These are phyloP conservation scores for Piromyces sp. DNA, from an alignment of 192 early-diverging fungal genomes.

Conservation along the genomic window DNA sequence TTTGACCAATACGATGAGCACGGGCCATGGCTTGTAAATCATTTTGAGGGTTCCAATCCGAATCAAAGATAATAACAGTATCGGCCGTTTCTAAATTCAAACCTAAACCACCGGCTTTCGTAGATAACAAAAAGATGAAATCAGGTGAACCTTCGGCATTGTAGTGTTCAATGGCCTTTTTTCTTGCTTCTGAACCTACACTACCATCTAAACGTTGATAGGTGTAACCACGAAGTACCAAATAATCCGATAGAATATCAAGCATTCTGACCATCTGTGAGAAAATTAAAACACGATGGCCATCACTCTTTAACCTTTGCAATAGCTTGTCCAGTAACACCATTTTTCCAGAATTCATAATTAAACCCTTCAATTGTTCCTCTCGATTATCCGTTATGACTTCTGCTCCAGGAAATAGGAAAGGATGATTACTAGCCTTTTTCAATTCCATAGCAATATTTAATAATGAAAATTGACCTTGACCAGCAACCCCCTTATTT, in stretches of 20 bases:
- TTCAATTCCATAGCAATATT: conserved; percentile 95
- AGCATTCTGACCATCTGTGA: conserved; percentile 96
- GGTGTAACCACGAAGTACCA: conserved; percentile 64
- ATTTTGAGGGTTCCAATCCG: conserved; percentile 90
- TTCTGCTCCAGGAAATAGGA: conserved; percentile 68
- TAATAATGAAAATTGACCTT: conserved; percentile 58
- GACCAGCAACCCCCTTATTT: conserved; percentile 35
- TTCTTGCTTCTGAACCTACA: conserved; percentile 71
- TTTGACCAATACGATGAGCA: conserved; percentile 96
- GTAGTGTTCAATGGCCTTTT: conserved; percentile 91
- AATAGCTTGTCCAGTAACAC: conserved; percentile 88
- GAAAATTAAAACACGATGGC: conserved; percentile 94
- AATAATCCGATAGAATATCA: conserved; percentile 89
- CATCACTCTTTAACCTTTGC: conserved; percentile 68
- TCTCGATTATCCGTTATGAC: conserved; percentile 16
- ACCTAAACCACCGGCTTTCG: conserved; percentile 89
- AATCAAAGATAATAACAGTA: conserved; percentile 91
- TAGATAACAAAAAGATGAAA: conserved; percentile 94
- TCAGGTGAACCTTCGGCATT: conserved; percentile 84
- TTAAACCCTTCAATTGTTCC: conserved; percentile 61
- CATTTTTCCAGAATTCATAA: conserved; percentile 95
- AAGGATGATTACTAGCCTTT: conserved; percentile 94
- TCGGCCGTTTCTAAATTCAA: conserved; percentile 93
- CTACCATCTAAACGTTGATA: conserved; percentile 91
- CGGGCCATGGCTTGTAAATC: conserved; percentile 96